Evolutionary conservation across 768 basidiomycete genomes (phyloP), one percentile per base, ranked within the genome.

Genomic region (Sistotremastrum suecicum): DNA sequence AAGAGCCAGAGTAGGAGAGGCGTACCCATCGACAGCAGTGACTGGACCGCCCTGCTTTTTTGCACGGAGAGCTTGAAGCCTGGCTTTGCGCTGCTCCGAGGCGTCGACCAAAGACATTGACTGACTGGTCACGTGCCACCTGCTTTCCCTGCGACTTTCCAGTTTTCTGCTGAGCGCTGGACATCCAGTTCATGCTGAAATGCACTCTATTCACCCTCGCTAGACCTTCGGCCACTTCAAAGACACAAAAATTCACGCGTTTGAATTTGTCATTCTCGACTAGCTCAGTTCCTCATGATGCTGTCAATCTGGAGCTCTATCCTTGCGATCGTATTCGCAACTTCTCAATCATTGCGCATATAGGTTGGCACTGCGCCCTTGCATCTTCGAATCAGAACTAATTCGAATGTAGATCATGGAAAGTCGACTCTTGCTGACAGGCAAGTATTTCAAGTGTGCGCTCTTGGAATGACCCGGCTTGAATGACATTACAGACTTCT

Each of bases 291-390:
- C 43, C 20, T 10, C 45, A 11, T 30, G 20, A 5, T 39, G 20
- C 39, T 39, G 36, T 8, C 47, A 37, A 3, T 28, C 39, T 36
- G 31, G 29, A 8, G 5, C 41, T 37, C 3, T 33, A 42, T 28
- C 32, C 10, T 29, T 45, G 37, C 30, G 34, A 11, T 5, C 43
- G 5, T 49, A 20, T 6, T 42, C 64, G 66, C 44, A 97, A 97
- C 61, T 90, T 97, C 60, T 92, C 90, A 7, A 90, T 97, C 53
- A 94, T 97, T 58, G 91, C 91, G 1, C 92, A 97, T 60, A 95
- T 95, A 54, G 90, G 89, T 80, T 56, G 45, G 59, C 49, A 32
- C 31, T 35, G 9, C 31, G 32, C 45, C 37, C 28, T 30, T 47
- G 9, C 3, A 10, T 32, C 5, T 30, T 32, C 39, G 37, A 35